phyloP scores from a whole-genome alignment of 352 stramenopile species.

The Globisporangium carolinianum region DNA sequence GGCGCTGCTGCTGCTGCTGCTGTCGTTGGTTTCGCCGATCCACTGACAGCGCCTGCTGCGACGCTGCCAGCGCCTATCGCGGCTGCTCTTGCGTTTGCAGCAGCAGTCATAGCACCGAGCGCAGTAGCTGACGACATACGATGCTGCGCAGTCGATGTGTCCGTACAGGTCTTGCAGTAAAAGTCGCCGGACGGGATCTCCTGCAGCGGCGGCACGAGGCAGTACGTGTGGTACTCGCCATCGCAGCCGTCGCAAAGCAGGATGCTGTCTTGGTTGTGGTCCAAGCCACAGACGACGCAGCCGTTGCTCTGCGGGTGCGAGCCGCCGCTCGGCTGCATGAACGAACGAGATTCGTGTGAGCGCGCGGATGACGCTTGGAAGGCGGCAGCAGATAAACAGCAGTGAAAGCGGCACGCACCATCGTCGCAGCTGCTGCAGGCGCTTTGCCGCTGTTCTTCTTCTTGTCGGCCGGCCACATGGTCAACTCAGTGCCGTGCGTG shows the following conservation, averaged over 20 bases:
- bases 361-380: too few relatives aligned
- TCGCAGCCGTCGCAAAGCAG: slow-evolving; percentile 80
- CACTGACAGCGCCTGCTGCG: slow-evolving; percentile 1
- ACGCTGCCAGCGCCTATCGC: background rate
- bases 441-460: background rate
- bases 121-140: slow-evolving; percentile 19
- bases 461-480: background rate
- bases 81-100: background rate
- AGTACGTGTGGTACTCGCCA: slow-evolving; percentile 85
- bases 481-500: background rate
- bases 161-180: slow-evolving; percentile 70
- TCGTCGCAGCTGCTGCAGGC: background rate
- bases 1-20: background rate
- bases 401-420: too few relatives aligned
- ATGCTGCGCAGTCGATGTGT: slow-evolving; percentile 29
- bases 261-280: slow-evolving; percentile 77
- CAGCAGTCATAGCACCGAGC: background rate
- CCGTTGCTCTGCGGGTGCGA: slow-evolving; percentile 33
- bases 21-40: background rate
- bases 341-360: background rate
- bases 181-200: slow-evolving; percentile 78
- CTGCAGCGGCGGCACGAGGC: slow-evolving; percentile 58
- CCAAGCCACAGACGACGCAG: slow-evolving; percentile 59
- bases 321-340: slow-evolving; percentile 1
- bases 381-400: too few relatives aligned